Base-by-base conservation (phyloP, 208 protist genomes). In the Leishmania braziliensis region DNA sequence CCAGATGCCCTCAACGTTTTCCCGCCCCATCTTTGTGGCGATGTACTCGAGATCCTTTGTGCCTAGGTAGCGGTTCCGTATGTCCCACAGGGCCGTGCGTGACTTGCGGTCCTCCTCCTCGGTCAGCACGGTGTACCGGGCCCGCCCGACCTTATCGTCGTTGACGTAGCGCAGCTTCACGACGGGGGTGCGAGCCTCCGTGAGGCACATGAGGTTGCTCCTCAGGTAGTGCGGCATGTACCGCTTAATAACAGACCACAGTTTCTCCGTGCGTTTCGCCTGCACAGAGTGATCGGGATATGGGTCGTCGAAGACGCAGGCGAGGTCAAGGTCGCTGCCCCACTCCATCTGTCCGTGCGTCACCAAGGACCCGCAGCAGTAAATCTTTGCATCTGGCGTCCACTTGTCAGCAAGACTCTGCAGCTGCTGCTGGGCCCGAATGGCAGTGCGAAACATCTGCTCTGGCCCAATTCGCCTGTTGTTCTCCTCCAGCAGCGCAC, bases 341-440 rank as follows among this genome's bases (percentile, higher is more conserved):
- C 93, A 96, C 83, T 97, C 95, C 93, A 97, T 96, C 87, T 96
- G 92, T 3, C 95, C 95, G 62, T 94, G 93, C 50, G 93, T 95
- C 75, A 97, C 95, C 85, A 96, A 88, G 5, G 91, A 95, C 12
- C 95, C 95, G 65, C 93, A 96, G 72, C 91, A 94, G 87, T 94
- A 97, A 58, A 97, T 94, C 83, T 97, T 97, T 26, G 95, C 95
- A 75, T 97, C 95, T 8, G 95, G 93, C 3, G 92, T 97, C 93
- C 95, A 97, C 82, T 95, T 95, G 73, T 96, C 92, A 0, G 95
- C 95, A 26, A 97, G 86, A 4, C 85, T 85, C 71, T 97, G 95
- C 48, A 97, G 79, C 63, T 97, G 95, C 85, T 96, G 89, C 71
- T 95, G 91, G 0, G 93, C 95, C 36, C 75, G 84, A 69, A 95